These are phyloP conservation scores for Drechslerella stenobrocha DNA, from an alignment of 2,329 filamentous ascomycete species.

Conservation along the genomic window DNA sequence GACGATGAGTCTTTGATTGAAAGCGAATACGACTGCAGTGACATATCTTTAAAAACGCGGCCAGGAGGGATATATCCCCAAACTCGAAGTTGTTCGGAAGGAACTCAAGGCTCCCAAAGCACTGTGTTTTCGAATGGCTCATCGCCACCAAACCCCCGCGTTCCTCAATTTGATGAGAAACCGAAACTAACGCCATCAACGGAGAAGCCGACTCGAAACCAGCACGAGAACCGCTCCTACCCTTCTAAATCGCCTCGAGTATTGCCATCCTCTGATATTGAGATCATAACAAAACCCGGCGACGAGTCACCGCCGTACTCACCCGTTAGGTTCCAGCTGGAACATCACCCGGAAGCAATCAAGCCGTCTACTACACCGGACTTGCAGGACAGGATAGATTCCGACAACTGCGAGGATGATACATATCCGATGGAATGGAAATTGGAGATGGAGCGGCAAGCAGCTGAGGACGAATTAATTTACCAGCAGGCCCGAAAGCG, in stretches of 20 bases:
- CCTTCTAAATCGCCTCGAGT: background rate
- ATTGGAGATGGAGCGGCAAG: conserved; percentile 32
- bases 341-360: conserved; percentile 23
- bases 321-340: conserved; percentile 38
- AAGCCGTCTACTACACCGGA: conserved; percentile 22
- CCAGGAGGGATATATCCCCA: conserved; percentile 9
- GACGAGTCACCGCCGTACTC: conserved; percentile 42
- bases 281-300: conserved; percentile 32
- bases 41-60: conserved; percentile 8
- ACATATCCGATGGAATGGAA: conserved; percentile 39
- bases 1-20: conserved; percentile 43
- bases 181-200: conserved; percentile 16
- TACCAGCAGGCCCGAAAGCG: conserved; percentile 4
- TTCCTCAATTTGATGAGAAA: conserved; percentile 27
- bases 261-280: conserved; percentile 31
- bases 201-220: conserved; percentile 7
- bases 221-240: background rate
- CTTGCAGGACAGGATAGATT: conserved; percentile 29
- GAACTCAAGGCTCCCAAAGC: conserved; percentile 20
- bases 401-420: conserved; percentile 23
- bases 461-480: conserved; percentile 9
- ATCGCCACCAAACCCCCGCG: conserved; percentile 28
- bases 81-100: conserved; percentile 28
- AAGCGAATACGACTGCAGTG: conserved; percentile 21
- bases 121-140: conserved; percentile 43